Conservation (phyloP, 108 stramenopile genomes). For the Pelagomonas calceolata region DNA sequence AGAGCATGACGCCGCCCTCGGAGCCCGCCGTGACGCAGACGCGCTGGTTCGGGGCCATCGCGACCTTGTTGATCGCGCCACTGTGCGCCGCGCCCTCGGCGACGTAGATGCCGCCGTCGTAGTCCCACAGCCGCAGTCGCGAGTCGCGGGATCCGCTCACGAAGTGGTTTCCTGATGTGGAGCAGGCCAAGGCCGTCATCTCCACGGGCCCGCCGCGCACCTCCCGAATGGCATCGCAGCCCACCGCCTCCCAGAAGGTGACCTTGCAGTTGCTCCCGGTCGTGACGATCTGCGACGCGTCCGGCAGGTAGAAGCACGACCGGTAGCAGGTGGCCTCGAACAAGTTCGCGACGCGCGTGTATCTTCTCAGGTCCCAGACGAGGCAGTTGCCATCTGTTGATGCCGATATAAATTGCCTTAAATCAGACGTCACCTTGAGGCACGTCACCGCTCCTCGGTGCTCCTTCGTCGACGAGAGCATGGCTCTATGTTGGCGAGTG, state of each 20-base stretch:
- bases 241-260: conserved; percentile 73
- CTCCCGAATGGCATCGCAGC: conserved; percentile 63
- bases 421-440: conserved; percentile 42
- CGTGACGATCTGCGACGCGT: conserved; percentile 72
- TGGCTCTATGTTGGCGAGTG: conserved; percentile 51
- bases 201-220: conserved; percentile 64
- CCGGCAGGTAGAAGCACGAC: conserved; percentile 61
- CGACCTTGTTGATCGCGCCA: conserved; percentile 46
- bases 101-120: conserved; percentile 60
- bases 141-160: conserved; percentile 63
- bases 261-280: conserved; percentile 70
- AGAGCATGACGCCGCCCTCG: conserved; percentile 75
- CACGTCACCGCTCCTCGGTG: conserved; percentile 66
- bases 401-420: conserved; percentile 57
- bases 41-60: conserved; percentile 53
- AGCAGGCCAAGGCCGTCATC: conserved; percentile 58
- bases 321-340: conserved; percentile 72
- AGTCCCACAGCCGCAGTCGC: conserved; percentile 65
- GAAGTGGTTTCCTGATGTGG: conserved; percentile 48
- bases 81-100: conserved; percentile 60
- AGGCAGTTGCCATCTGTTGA: conserved; percentile 75
- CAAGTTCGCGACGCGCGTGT: conserved; percentile 58
- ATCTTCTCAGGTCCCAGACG: conserved; percentile 63
- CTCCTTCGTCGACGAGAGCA: conserved; percentile 72
- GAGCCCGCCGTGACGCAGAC: conserved; percentile 58